These are phyloP conservation scores for Thermomyces lanuginosus DNA, from an alignment of 2,329 filamentous ascomycete genomes.

Conservation along the genomic window DNA sequence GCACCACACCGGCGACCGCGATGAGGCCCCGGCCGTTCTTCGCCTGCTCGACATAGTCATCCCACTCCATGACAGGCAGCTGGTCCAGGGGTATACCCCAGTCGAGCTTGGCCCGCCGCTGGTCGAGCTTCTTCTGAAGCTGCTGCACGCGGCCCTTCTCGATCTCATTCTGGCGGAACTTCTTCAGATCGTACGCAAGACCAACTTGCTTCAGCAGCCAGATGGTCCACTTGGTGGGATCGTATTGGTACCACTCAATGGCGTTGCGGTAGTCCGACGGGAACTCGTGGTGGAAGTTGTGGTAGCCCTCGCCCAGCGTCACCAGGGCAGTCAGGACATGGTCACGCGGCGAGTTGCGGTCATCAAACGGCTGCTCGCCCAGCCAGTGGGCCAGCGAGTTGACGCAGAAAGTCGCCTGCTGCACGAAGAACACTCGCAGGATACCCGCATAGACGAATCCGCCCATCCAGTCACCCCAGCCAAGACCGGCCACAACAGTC, in stretches of 20 bases:
- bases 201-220: constrained; percentile 71
- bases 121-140: constrained; percentile 81
- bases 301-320: constrained; percentile 77
- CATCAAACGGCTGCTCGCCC: constrained; percentile 81
- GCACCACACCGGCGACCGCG: constrained; percentile 67
- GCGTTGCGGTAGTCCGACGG: constrained; percentile 86
- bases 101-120: constrained; percentile 65
- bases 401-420: constrained; percentile 86
- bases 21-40: constrained; percentile 64
- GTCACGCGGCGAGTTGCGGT: constrained; percentile 79
- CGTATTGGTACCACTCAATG: constrained; percentile 81
- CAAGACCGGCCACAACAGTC: constrained; percentile 55
- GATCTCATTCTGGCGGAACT: constrained; percentile 83
- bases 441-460: constrained; percentile 76
- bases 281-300: constrained; percentile 94
- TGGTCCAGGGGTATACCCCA: constrained; percentile 77
- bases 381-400: constrained; percentile 85
- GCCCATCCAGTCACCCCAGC: constrained; percentile 67
- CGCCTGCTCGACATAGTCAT: constrained; percentile 62
- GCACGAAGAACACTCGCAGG: constrained; percentile 73
- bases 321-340: constrained; percentile 73
- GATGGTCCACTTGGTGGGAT: constrained; percentile 83
- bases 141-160: constrained; percentile 83
- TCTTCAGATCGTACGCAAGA: constrained; percentile 72
- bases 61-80: constrained; percentile 72